A percentile compares a stretch with the other conserved stretches of the same genome.
These are phyloP conservation scores for Potentilla sterilis DNA, from an alignment of 306 rosid species.

Conservation along the genomic window DNA sequence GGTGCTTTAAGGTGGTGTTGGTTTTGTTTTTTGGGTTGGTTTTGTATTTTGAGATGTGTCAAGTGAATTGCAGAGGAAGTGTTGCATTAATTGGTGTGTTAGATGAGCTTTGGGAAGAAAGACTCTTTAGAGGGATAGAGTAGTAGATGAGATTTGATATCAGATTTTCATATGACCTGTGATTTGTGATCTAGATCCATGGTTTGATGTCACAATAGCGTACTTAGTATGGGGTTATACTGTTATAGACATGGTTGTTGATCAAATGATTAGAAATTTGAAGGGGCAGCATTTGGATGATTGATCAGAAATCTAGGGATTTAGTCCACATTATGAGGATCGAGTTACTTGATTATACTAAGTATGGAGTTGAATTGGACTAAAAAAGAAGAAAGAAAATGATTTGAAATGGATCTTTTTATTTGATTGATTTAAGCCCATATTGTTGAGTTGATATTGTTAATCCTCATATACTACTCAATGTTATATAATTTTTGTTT, in stretches of 20 bases:
- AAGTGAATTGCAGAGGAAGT: neutral
- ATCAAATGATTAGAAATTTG: neutral
- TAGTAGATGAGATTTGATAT: neutral
- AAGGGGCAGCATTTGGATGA: neutral
- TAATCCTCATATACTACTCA: too few relatives aligned
- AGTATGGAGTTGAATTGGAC: neutral
- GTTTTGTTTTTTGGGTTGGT: neutral
- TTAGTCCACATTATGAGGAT: neutral
- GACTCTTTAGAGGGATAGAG: neutral
- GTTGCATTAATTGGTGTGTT: neutral
- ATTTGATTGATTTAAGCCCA: neutral
- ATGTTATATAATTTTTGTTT: too few relatives aligned
- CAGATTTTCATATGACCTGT: neutral
- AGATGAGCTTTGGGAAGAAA: neutral
- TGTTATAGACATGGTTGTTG: neutral
- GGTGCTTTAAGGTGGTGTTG: neutral
- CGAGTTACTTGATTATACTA: neutral
- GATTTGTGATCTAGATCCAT: constrained; percentile 4
- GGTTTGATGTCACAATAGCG: neutral
- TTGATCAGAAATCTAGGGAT: neutral
- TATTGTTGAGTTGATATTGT: neutral
- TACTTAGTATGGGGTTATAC: neutral
- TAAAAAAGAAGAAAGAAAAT: neutral
- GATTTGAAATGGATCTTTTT: neutral
- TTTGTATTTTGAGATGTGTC: neutral